These are phyloP conservation scores for Globisporangium viniferum DNA, from an alignment of 352 stramenopile species.

Conservation along the genomic window DNA sequence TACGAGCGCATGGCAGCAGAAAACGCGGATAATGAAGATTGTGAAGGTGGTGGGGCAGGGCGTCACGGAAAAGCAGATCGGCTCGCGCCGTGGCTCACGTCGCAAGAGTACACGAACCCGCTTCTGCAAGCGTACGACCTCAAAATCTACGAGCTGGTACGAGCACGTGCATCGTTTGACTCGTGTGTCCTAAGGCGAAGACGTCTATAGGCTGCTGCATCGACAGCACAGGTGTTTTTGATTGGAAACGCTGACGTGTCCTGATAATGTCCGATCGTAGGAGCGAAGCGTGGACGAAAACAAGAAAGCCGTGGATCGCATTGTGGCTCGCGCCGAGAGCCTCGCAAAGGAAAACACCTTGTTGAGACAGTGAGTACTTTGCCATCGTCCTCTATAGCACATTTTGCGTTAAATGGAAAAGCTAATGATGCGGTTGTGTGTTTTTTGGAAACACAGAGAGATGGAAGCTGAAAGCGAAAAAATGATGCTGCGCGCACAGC, in stretches of 20 bases:
- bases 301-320: slow-evolving; percentile 55
- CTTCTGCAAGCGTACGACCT: slow-evolving; percentile 75
- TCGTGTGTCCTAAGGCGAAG: background rate
- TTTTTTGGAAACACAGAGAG: slow-evolving; percentile 34
- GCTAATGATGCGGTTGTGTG: background rate
- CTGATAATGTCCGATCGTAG: slow-evolving; percentile 15
- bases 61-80: background rate
- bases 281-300: slow-evolving; percentile 47
- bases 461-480: slow-evolving; percentile 58
- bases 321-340: slow-evolving; percentile 39
- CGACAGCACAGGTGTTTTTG: background rate
- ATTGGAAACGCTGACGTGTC: background rate
- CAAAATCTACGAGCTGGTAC: slow-evolving; percentile 73
- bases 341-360: slow-evolving; percentile 66
- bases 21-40: slow-evolving; percentile 15
- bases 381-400: background rate
- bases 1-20: slow-evolving; percentile 13
- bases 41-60: background rate
- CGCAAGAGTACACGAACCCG: slow-evolving; percentile 69
- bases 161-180: slow-evolving; percentile 7
- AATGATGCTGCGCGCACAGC: slow-evolving; percentile 44
- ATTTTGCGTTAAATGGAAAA: background rate
- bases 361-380: slow-evolving; percentile 50
- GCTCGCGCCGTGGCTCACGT: slow-evolving; percentile 60
- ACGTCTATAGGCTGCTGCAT: background rate